Base-by-base conservation (phyloP, 75 land plant species). In the Isoetes taiwanensis region DNA sequence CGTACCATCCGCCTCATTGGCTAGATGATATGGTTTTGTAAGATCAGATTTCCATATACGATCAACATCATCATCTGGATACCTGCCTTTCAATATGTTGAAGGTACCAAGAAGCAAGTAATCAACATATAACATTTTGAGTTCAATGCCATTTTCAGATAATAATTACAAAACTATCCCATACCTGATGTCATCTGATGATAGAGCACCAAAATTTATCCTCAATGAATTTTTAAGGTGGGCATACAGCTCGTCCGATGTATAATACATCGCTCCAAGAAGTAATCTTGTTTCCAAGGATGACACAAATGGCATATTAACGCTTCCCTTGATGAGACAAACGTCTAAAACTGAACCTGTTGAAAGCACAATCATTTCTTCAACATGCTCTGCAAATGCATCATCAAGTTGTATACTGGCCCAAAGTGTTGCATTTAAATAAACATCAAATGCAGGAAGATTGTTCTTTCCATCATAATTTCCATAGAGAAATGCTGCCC, bases 41-140 rank as follows among this genome's bases (percentile, higher is more conserved):
- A 73, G 57, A 66, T 85, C 90, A 0, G 90, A 85, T 2, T 72
- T 64, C 90, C 90, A 85, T 19, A 80, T 85, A 26, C 85, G 63
- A 39, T 85, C 90, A 59, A 72, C 79, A 2, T 78, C 76, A 62
- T 85, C 90, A 66, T 78, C 81, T 2, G 85, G 90, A 52, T 76
- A 78, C 72, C 90, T 85, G 78, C 9, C 2, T 10, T 17, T 11
- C 9, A 8, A 48, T 17, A 48, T 8, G 19, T 8, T 19, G 16
- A 48, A 11, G 8, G 16, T n/a, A n/a, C n/a, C n/a, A n/a, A n/a
- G n/a, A n/a, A n/a, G n/a, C n/a, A n/a, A n/a, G n/a, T n/a, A n/a
- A 11, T 17, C 9, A n/a, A 10, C 39, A 14, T 10, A 14, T 37
- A 10, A 37, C 39, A 10, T 37, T 37, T 37, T 19, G 6, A 17